These are phyloP conservation scores for Rhodotorula glutinis DNA, from an alignment of 1,284 basidiomycete genomes.

Conservation along the genomic window DNA sequence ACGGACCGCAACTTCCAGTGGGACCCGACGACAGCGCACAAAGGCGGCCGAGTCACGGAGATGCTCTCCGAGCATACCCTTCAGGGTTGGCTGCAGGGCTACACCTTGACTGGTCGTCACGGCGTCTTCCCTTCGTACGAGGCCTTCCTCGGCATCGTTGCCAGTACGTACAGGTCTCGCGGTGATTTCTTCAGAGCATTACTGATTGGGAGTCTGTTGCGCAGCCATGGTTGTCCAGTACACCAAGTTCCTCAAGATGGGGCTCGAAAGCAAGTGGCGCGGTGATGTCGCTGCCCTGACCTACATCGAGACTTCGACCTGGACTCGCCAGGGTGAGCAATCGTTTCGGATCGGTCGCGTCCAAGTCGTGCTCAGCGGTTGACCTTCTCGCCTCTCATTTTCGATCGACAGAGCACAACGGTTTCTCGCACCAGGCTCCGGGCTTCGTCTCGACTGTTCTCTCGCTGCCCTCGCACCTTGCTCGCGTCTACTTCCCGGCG, in stretches of 20 bases:
- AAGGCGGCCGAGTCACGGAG: slow-evolving; percentile 74
- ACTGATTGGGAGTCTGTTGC: too few species aligned
- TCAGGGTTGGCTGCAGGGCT: slow-evolving; percentile 56
- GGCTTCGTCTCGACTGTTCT: slow-evolving; percentile 79
- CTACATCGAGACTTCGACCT: slow-evolving; percentile 58
- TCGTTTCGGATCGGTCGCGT: neutral
- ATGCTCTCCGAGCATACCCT: slow-evolving; percentile 78
- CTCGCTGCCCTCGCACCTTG: slow-evolving; percentile 67
- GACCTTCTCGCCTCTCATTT: neutral
- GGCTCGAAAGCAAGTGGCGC: slow-evolving; percentile 71
- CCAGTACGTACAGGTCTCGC: slow-evolving; percentile 25
- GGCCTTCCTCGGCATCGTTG: slow-evolving; percentile 69
- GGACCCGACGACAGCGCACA: slow-evolving; percentile 61
- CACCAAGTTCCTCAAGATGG: slow-evolving; percentile 71
- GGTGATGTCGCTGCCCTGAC: slow-evolving; percentile 70
- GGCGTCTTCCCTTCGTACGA: slow-evolving; percentile 86
- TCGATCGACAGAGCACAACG: slow-evolving; percentile 53
- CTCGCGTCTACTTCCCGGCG: slow-evolving; percentile 82
- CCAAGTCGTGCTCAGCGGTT: too few species aligned
- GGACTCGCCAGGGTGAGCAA: neutral
- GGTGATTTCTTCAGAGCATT: too few species aligned
- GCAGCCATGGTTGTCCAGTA: slow-evolving; percentile 57
- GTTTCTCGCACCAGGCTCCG: slow-evolving; percentile 57
- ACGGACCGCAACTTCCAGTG: slow-evolving; percentile 68
- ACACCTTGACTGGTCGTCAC: slow-evolving; percentile 59